Evolutionary conservation across 345 rosid genomes (phyloP), one percentile per base, ranked within the genome.

Genomic region (Orychophragmus violaceus): DNA sequence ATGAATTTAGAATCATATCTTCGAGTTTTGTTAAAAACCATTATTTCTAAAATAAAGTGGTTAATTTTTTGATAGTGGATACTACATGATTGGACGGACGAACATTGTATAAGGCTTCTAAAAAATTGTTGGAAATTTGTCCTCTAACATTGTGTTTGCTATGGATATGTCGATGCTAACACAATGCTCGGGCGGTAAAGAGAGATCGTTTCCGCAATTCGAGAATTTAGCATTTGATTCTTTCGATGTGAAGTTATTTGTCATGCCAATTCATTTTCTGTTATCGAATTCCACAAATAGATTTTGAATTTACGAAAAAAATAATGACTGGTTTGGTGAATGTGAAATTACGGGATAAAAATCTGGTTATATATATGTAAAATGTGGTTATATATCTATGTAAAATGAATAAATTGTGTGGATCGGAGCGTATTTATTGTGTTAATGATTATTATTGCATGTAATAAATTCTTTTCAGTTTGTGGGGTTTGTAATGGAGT

Each of bases 141-240:
- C 76, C 8, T 71, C 80, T 0, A 70, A 74, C 17, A 64, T 45
- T 14, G 14, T 39, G 45, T 74, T 29, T 37, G 68, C 25, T 36
- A 70, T 66, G 64, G 86, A 80, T 58, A 2, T 83, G 32, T 13
- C 74, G 10, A 79, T 86, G 88, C 17, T 82, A 18, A 76, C 80
- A 33, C 69, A 54, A 7, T 71, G 8, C 12, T 71, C 77, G 0
- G 79, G 81, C 11, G 88, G 82, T 0, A 77, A 77, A 62, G 88
- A 82, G 67, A 77, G 88, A 68, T 75, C 77, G 1, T 57, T 39
- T 21, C 39, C 25, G 28, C 85, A 83, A 50, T 82, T 46, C 1
- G 56, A 76, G 41, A 58, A 64, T 8, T 75, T 85, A n/a, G 87
- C 83, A 0, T n/a, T 24, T 5, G 62, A 8, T 11, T 64, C 81